Evolutionary conservation across 78 protist species (phyloP), one percentile per base, ranked within the genome.

Genomic region (Dictyostelium intermedium): DNA sequence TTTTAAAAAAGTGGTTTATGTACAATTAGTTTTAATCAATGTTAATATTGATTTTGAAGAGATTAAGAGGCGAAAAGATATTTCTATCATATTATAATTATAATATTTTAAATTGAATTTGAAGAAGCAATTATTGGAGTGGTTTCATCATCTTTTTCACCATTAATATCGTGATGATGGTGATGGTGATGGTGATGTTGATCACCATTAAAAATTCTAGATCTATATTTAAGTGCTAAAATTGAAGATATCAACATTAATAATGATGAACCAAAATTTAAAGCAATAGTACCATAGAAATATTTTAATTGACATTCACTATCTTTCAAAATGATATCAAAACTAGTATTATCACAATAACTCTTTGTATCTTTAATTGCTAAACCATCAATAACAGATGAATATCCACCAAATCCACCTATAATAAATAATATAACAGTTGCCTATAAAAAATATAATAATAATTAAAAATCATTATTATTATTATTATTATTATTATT

Each of bases 331-430:
- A 70, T 0, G 2, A 27, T 30, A 13, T 13, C 37, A 25, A 32
- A 13, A 14, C 3, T 32, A 14, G 3, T 11, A 14, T 30, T 4
- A 25, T 70, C 77, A 27, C 77, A 70, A 70, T 32, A 70, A 13
- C 34, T 27, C 53, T 76, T 76, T 76, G 82, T 35, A 8, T 35
- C 39, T 20, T 23, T 39, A 8, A 41, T 39, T 5, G 56, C 1
- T 6, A 39, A 1, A 2, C 37, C 82, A 76, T 76, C 82, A 37
- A 76, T 41, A 18, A 76, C 53, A 18, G 53, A 35, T 39, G 82
- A 76, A 39, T 76, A 76, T 23, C 32, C 34, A 37, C 82, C 82
- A 39, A 76, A 76, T 16, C 82, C 82, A 39, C 82, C 82, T 23
- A 32, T 27, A 76, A 76, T 4, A 20, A 76, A 39, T 76, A 39